Conservation (phyloP, 768 basidiomycete genomes). For the Mycena albidolilacea region DNA sequence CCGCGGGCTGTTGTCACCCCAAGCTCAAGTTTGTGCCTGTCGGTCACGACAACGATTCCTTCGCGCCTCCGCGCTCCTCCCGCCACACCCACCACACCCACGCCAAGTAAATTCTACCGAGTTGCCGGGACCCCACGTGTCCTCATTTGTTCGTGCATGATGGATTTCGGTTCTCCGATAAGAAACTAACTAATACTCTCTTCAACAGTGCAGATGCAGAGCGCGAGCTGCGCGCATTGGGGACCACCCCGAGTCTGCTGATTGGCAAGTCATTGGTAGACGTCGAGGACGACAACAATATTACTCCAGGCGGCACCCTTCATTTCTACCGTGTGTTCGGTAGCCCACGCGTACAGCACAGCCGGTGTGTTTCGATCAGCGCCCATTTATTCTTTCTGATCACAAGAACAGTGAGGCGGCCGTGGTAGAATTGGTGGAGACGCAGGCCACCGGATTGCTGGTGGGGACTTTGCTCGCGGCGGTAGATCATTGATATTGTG, state of each 20-base stretch:
- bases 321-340: background rate
- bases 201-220: too few relatives aligned
- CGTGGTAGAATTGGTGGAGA: background rate
- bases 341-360: background rate
- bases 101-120: too few relatives aligned
- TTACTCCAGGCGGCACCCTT: background rate
- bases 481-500: background rate
- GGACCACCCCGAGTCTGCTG: background rate
- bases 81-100: too few relatives aligned
- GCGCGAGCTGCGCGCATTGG: too few relatives aligned
- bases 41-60: too few relatives aligned
- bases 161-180: too few relatives aligned
- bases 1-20: too few relatives aligned
- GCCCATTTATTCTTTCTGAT: background rate
- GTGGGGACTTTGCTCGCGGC: background rate
- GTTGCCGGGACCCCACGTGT: too few relatives aligned
- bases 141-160: too few relatives aligned
- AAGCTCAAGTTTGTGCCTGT: too few relatives aligned
- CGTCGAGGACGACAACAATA: background rate
- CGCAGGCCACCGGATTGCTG: background rate
- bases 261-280: background rate
- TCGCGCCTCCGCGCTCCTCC: too few relatives aligned
- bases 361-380: background rate
- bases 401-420: background rate
- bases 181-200: too few relatives aligned